Evolutionary conservation across 2,329 filamentous ascomycete genomes (phyloP).

Genomic region (Phoma sp.): DNA sequence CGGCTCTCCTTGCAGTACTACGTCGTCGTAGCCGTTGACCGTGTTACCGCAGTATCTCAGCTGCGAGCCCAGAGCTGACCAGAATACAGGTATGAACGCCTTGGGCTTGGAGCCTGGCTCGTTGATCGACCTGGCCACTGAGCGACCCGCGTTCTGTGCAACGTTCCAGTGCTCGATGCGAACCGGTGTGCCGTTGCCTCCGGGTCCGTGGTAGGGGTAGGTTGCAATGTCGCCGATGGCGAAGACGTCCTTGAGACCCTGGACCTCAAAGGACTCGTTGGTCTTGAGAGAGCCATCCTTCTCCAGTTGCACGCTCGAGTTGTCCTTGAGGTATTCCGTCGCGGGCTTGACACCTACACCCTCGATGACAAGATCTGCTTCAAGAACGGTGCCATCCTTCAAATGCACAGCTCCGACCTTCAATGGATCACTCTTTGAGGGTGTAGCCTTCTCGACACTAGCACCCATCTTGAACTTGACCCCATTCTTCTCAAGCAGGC

Average conservation of each 20-base stretch:
- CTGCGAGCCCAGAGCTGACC: conserved; percentile 90
- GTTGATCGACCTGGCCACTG: conserved; percentile 78
- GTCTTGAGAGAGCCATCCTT: conserved; percentile 85
- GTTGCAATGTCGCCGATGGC: conserved; percentile 95
- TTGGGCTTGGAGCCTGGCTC: conserved; percentile 67
- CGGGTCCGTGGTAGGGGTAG: conserved; percentile 91
- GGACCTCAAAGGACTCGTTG: conserved; percentile 79
- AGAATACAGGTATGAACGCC: conserved; percentile 91
- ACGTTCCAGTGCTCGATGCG: conserved; percentile 99
- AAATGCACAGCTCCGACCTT: conserved; percentile 82
- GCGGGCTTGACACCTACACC: conserved; percentile 88
- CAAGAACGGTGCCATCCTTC: conserved; percentile 83
- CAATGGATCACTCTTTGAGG: conserved; percentile 69
- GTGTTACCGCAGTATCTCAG: conserved; percentile 94
- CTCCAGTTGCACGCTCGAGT: conserved; percentile 72
- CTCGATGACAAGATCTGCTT: conserved; percentile 88
- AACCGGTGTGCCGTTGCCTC: conserved; percentile 72
- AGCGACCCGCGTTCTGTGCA: conserved; percentile 87
- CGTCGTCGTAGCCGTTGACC: conserved; percentile 79
- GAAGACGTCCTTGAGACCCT: conserved; percentile 81
- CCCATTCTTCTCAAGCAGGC: conserved; percentile 80
- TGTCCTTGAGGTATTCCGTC: conserved; percentile 80
- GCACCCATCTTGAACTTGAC: conserved; percentile 87
- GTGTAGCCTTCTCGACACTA: conserved; percentile 80
- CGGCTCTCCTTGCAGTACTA: conserved; percentile 77